Evolutionary conservation across 192 early-diverging fungal species (phyloP).

Genomic region (Coemansia sp.): DNA sequence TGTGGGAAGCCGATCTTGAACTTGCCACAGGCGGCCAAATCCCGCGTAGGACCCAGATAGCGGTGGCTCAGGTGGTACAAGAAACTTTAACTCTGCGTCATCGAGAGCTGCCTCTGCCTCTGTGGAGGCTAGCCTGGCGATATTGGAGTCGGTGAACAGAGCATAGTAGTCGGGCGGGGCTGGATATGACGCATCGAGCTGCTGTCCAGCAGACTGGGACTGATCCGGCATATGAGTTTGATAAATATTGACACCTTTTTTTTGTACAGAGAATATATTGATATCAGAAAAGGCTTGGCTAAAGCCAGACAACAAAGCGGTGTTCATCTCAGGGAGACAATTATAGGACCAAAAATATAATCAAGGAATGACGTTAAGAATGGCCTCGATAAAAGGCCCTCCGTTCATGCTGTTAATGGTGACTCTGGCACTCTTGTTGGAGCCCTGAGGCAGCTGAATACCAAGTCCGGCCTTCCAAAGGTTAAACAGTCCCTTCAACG

Average conservation of each 20-base stretch:
- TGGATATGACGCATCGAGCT: conserved; percentile 63
- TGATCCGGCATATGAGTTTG: conserved; percentile 23
- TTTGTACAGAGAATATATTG: too few species aligned
- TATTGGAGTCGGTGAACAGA: conserved; percentile 68
- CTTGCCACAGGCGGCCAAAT: conserved; percentile 77
- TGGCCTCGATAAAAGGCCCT: conserved; percentile 28
- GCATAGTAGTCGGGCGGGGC: conserved; percentile 70
- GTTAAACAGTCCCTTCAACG: conserved; percentile 40
- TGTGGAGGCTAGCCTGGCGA: conserved; percentile 32
- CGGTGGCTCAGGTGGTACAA: conserved; percentile 63
- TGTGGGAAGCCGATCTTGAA: conserved; percentile 61
- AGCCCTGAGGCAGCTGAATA: background rate
- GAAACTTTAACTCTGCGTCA: conserved; percentile 55
- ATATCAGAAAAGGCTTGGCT: background rate
- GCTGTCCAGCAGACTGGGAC: conserved; percentile 28
- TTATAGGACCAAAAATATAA: background rate
- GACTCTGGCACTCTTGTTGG: conserved; percentile 3
- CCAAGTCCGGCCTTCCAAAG: conserved; percentile 8
- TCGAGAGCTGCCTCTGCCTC: conserved; percentile 24
- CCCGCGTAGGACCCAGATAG: conserved; percentile 59
- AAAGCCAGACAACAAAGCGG: background rate
- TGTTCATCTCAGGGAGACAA: background rate
- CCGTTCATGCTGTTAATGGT: conserved; percentile 32
- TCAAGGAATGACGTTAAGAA: conserved; percentile 28
- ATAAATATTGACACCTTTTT: background rate